A percentile compares a stretch with the other conserved stretches of the same genome.
Conservation (phyloP, 495 filamentous ascomycete species). For the Apiosordaria backusii region DNA sequence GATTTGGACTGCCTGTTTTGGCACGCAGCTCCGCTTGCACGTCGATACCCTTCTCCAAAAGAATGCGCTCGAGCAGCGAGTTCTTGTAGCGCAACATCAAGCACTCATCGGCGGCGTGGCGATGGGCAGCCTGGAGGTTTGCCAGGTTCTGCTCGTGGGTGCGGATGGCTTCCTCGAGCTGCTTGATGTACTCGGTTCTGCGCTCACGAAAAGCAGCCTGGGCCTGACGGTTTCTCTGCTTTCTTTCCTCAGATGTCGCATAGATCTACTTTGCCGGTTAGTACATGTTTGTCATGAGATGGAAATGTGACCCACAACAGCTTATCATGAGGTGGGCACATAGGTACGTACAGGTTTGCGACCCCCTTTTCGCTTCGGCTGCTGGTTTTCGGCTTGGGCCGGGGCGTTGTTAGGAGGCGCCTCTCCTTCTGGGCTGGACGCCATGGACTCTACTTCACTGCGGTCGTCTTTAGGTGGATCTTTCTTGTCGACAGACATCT, state of each 20-base stretch:
- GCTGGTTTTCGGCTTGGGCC: constrained; percentile 46
- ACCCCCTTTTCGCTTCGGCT: constrained; percentile 88
- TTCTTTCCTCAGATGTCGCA: constrained; percentile 95
- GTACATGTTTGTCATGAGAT: constrained; percentile 19
- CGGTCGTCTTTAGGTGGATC: constrained; percentile 46
- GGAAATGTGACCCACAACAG: constrained; percentile 7
- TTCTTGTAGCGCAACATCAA: constrained; percentile 99
- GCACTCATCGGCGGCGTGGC: constrained; percentile 93
- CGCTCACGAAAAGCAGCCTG: constrained; percentile 96
- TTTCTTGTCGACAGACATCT: constrained; percentile 59
- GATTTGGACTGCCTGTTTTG: constrained; percentile 73
- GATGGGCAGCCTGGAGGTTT: constrained; percentile 88
- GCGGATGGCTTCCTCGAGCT: constrained; percentile 95
- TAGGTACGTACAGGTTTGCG: constrained; percentile 81
- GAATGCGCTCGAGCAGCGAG: constrained; percentile 87
- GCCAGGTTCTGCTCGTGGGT: constrained; percentile 92
- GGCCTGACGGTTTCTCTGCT: constrained; percentile 95
- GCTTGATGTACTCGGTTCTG: constrained; percentile 98
- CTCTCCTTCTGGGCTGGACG: constrained; percentile 52
- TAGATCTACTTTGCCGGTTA: constrained; percentile 66
- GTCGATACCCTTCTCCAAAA: constrained; percentile 98
- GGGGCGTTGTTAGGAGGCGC: constrained; percentile 33
- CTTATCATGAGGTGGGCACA: not conserved
- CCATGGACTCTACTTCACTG: constrained; percentile 52
- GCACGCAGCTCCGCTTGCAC: constrained; percentile 91